These are phyloP conservation scores for Gymnopus androsaceus DNA, from an alignment of 1,284 basidiomycete species.

Conservation along the genomic window DNA sequence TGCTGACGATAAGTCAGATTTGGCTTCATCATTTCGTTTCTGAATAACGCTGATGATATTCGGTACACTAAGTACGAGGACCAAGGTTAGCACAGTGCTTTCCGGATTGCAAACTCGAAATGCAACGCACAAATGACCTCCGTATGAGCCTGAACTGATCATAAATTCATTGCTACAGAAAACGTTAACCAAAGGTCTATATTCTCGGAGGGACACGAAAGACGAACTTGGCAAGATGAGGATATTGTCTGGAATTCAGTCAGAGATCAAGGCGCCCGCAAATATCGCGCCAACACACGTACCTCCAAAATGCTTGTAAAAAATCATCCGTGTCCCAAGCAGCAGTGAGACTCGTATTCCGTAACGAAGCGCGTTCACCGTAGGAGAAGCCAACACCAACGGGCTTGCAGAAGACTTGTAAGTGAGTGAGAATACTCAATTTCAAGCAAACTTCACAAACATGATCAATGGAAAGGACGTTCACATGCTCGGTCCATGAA, in stretches of 20 bases:
- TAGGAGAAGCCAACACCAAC: neutral
- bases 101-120: neutral
- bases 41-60: neutral
- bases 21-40: neutral
- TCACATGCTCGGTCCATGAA: neutral
- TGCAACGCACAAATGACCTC: neutral
- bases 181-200: neutral
- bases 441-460: neutral
- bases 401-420: neutral
- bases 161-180: neutral
- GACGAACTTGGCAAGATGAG: neutral
- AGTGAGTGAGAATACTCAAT: neutral
- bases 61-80: neutral
- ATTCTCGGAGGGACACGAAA: too few relatives aligned
- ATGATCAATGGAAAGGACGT: neutral
- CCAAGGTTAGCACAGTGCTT: neutral
- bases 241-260: neutral
- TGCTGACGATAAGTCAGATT: neutral
- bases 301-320: neutral
- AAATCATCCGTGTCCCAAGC: constrained; percentile 1
- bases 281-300: neutral
- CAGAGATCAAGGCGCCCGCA: neutral
- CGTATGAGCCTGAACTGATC: neutral
- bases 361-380: neutral
- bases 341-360: neutral